Percentiles rank a stretch among this genome's conserved stretches.
Evolutionary conservation across 495 filamentous ascomycete genomes (phyloP).

Genomic region (Lasiosphaeria hispida): DNA sequence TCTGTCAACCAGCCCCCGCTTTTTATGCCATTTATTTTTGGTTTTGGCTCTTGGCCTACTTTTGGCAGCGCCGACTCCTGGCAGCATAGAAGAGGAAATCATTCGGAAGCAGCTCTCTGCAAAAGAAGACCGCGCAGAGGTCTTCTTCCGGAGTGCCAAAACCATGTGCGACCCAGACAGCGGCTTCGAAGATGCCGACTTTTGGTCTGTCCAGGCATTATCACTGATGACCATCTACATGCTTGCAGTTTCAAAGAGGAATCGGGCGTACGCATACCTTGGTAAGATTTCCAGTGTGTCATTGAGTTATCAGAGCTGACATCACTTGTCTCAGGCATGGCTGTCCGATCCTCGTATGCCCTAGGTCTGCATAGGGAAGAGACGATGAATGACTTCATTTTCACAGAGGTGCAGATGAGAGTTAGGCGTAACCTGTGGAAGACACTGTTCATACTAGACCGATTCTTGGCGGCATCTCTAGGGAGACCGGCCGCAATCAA

Average conservation of each 20-base stretch:
- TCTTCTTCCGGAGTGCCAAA: conserved; percentile 59
- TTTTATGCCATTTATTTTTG: conserved; percentile 56
- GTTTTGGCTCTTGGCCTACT: conserved; percentile 59
- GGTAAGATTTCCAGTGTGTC: conserved; percentile 36
- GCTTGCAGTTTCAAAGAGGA: conserved; percentile 55
- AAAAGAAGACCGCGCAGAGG: conserved; percentile 50
- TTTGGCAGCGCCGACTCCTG: conserved; percentile 51
- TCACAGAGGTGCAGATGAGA: conserved; percentile 40
- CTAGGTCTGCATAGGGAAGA: conserved; percentile 62
- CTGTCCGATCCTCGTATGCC: conserved; percentile 58
- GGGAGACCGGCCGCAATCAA: conserved; percentile 59
- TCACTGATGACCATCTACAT: conserved; percentile 61
- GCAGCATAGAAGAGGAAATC: conserved; percentile 46
- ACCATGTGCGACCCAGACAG: conserved; percentile 50
- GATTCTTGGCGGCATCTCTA: conserved; percentile 57
- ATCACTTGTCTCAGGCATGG: conserved; percentile 51
- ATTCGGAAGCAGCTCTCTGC: conserved; percentile 49
- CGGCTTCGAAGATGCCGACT: conserved; percentile 61
- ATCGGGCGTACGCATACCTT: conserved; percentile 58
- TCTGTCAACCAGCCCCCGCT: conserved; percentile 43
- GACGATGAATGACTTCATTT: conserved; percentile 49
- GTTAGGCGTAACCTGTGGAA: conserved; percentile 58
- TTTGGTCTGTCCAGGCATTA: conserved; percentile 62
- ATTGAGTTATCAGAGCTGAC: not conserved
- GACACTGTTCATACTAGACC: conserved; percentile 60